Evolutionary conservation across 2,329 filamentous ascomycete genomes (phyloP), one percentile per base, ranked within the genome.

Genomic region (Pseudopithomyces chartarum): DNA sequence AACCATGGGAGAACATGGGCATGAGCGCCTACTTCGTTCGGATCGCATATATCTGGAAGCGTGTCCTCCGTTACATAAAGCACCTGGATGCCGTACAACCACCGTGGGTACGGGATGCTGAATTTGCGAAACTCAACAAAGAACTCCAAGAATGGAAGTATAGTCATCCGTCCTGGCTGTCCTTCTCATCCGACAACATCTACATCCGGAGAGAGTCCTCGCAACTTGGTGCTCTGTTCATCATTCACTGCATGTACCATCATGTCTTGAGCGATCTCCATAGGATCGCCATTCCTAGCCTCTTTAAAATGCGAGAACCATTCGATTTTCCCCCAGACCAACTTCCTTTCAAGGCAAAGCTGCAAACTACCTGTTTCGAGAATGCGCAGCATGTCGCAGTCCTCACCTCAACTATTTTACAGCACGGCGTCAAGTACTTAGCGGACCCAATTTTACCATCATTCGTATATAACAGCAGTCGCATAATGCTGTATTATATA

Each of bases 221-320:
- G 15, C 70, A 73, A 39, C 64, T 73, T 17, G 69, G 70, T 26
- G 66, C 66, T n/a, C 59, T 73, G 0, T 65, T 73, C 17, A 64
- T 73, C 20, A 66, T 71, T 8, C 70, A 73, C 36, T 71, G 68
- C 67, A 71, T 73, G 68, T 73, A 73, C 38, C 69, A 73, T 36
- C 70, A 73, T 42, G 70, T 71, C 2, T 58, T 70, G 52, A 71
- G 68, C 49, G 70, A 73, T 34, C 63, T 73, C 4, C 68, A 73
- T 49, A 65, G 70, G 8, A 71, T 73, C 17, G 61, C 70, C 7
- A 59, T 73, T 1, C 70, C 70, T 8, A 68, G 70, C 2, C 63
- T 73, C 4, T 73, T 70, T 57, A 69, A 69, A 32, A 67, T 69
- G 26, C 68, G 69, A 20, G 64, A 71, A 36, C 67, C 68, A 0